A percentile compares a stretch with the other conserved stretches of the same genome.
These are phyloP conservation scores for Wallemia mellicola DNA, from an alignment of 1,284 basidiomycete species.

Conservation along the genomic window DNA sequence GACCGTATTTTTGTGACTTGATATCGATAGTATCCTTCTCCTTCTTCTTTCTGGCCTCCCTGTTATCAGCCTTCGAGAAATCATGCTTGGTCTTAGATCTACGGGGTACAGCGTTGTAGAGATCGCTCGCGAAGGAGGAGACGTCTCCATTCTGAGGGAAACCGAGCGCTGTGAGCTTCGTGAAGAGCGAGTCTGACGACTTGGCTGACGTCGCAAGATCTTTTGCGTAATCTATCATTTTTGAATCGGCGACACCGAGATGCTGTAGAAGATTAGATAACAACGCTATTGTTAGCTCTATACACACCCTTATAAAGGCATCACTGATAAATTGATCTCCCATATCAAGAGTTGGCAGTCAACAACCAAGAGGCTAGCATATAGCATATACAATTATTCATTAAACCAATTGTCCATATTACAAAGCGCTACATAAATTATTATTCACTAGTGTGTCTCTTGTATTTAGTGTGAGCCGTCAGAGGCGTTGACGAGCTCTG, in stretches of 20 bases:
- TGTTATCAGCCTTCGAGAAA: constrained; percentile 10
- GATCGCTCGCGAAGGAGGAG: constrained; percentile 43
- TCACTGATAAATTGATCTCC: background rate
- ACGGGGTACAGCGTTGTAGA: constrained; percentile 44
- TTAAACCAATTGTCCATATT: background rate
- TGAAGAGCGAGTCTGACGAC: constrained; percentile 43
- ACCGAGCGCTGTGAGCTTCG: constrained; percentile 40
- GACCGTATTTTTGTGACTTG: constrained; percentile 40
- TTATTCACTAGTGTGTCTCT: background rate
- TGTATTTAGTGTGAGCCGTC: too few species aligned
- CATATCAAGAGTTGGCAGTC: background rate
- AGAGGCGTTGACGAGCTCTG: background rate
- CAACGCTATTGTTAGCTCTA: too few species aligned
- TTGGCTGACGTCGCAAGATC: constrained; percentile 38
- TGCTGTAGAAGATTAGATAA: too few species aligned
- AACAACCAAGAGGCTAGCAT: background rate
- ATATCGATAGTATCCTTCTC: constrained; percentile 23
- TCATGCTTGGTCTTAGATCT: constrained; percentile 32
- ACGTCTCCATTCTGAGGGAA: constrained; percentile 48
- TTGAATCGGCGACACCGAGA: background rate
- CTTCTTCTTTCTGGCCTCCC: constrained; percentile 22
- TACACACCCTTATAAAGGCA: background rate
- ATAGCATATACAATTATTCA: background rate
- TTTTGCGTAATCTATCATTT: background rate
- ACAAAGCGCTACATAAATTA: background rate